Evolutionary conservation across 2,329 filamentous ascomycete species (phyloP), one percentile per base, ranked within the genome.

Genomic region (Colletotrichum sojae): DNA sequence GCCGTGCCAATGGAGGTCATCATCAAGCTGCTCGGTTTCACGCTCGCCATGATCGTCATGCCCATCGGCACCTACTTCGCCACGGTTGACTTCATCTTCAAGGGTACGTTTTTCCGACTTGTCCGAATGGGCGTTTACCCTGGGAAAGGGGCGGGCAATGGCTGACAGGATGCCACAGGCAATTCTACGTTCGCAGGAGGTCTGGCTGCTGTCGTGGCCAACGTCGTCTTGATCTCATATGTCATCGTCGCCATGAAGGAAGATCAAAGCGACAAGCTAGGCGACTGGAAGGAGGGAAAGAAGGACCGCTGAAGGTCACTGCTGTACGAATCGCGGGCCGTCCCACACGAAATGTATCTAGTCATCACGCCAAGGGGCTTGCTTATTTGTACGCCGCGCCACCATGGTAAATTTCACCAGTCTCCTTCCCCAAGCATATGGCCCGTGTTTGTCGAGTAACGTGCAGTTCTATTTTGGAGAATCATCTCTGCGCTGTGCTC

Each of bases 11-110:
- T 87, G 94, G 86, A 92, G 77, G 94, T 98, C 73, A 96, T 99
- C 72, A 83, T 91, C 77, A 99, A 98, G 83, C 90, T 99, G 20
- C 86, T 98, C 16, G 91, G 88, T 72, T 98, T 98, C 82, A 97
- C 95, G 0, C 84, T 95, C 46, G 95, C 94, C 77, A 98, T 99
- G 95, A 88, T 98, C 69, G 88, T 92, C 16, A 82, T 93, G 20
- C 96, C 96, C 15, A 94, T 99, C 74, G 91, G 93, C 48, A 94
- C 92, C 49, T 99, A 98, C 81, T 99, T 97, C 79, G 76, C 92
- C 53, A 92, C 93, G 0, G 86, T 97, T 31, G 88, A 95, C 76
- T 87, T 85, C 1, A 75, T 98, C 31, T 98, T 97, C 81, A 84
- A 85, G 74, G 95, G 95, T 95, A 83, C 64, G 83, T 43, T 31